Evolutionary conservation across 2,329 filamentous ascomycete genomes (phyloP).

Genomic region (Nigrospora osmanthi): DNA sequence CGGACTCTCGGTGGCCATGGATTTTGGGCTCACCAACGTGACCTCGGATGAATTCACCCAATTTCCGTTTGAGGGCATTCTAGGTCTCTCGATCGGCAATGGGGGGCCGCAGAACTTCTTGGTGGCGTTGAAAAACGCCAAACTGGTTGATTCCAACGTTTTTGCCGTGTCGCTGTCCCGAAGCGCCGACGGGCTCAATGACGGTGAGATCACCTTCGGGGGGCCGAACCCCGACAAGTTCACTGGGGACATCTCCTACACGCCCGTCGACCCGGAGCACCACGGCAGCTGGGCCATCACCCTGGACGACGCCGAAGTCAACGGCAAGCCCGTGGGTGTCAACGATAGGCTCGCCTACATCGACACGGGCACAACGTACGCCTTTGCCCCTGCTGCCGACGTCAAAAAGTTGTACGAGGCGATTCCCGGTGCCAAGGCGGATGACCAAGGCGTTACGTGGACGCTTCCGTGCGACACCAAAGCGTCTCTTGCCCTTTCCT

Average conservation of each 20-base stretch:
- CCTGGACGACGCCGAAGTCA: slow-evolving; percentile 56
- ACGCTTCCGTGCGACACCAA: slow-evolving; percentile 65
- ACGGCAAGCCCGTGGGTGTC: slow-evolving; percentile 49
- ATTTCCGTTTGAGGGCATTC: slow-evolving; percentile 83
- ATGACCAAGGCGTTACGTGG: slow-evolving; percentile 54
- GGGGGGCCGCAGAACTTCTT: slow-evolving; percentile 60
- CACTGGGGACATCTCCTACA: slow-evolving; percentile 62
- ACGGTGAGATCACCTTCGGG: slow-evolving; percentile 75
- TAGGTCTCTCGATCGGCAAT: slow-evolving; percentile 63
- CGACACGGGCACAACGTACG: slow-evolving; percentile 76
- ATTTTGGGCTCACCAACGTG: slow-evolving; percentile 65
- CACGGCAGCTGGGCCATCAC: slow-evolving; percentile 61
- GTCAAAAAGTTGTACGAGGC: slow-evolving; percentile 59
- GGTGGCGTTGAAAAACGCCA: slow-evolving; percentile 48
- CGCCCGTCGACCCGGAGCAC: slow-evolving; percentile 31
- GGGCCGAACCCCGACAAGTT: slow-evolving; percentile 59
- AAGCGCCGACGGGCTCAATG: slow-evolving; percentile 53
- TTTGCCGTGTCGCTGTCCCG: slow-evolving; percentile 67
- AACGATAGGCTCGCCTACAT: slow-evolving; percentile 59
- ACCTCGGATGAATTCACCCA: slow-evolving; percentile 67
- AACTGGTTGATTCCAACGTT: slow-evolving; percentile 53
- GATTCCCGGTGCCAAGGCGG: slow-evolving; percentile 52
- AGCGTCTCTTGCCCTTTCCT: slow-evolving; percentile 53
- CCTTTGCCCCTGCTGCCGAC: slow-evolving; percentile 62
- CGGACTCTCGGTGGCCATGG: slow-evolving; percentile 53